A percentile compares a stretch with the other conserved stretches of the same genome.
phyloP scores from a whole-genome alignment of 176 grass and related monocot species.

The Zea luxurians region DNA sequence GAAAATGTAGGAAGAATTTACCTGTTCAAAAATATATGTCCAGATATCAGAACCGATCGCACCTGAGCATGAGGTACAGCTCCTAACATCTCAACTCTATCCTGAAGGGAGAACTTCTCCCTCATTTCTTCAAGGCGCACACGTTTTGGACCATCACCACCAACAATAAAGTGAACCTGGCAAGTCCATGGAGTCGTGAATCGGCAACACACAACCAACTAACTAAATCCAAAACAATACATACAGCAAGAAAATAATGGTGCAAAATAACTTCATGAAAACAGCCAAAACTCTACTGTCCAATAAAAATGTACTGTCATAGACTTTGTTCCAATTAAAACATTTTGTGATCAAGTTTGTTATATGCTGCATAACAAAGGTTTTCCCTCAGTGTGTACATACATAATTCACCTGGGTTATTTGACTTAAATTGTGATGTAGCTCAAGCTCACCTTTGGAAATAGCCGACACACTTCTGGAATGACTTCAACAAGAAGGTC shows the following conservation, averaged over 20 bases:
- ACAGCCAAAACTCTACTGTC: not conserved
- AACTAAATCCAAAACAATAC: constrained; percentile 22
- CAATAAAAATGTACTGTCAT: not conserved
- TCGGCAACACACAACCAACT: not conserved
- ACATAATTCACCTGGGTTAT: not conserved
- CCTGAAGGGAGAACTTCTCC: constrained; percentile 91
- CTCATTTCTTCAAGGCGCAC: constrained; percentile 96
- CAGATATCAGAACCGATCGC: constrained; percentile 78
- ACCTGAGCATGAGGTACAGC: constrained; percentile 94
- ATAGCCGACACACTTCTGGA: constrained; percentile 84
- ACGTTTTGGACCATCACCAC: constrained; percentile 94
- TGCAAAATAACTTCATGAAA: constrained; percentile 7
- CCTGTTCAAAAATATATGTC: constrained; percentile 97
- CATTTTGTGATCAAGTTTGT: constrained; percentile 25
- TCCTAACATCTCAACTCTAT: constrained; percentile 95
- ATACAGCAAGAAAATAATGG: not conserved
- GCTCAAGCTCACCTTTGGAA: constrained; percentile 75
- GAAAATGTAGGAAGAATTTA: constrained; percentile 37
- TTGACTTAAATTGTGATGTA: constrained; percentile 3
- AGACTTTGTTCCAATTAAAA: constrained; percentile 20
- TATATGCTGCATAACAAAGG: not conserved
- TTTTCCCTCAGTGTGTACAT: not conserved
- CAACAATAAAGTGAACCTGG: constrained; percentile 90
- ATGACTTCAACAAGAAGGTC: constrained; percentile 96
- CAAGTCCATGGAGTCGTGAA: constrained; percentile 8